Percentiles rank a stretch among this genome's conserved stretches.
These are phyloP conservation scores for Alliaria petiolata DNA, from an alignment of 345 rosid genomes.

Conservation along the genomic window DNA sequence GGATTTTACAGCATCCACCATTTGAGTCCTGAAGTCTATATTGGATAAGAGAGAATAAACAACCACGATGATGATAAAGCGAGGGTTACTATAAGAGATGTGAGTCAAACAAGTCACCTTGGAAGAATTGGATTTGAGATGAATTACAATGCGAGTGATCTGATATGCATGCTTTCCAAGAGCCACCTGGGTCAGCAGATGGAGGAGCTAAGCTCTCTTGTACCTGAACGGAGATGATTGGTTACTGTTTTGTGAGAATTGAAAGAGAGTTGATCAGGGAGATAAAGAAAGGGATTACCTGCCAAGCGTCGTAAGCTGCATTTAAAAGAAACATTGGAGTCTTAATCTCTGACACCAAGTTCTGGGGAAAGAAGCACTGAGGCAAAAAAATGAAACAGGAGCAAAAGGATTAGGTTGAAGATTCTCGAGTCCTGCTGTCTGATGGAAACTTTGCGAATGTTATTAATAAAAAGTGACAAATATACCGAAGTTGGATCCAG, in stretches of 20 bases:
- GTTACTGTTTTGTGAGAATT: background rate
- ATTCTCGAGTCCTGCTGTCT: background rate
- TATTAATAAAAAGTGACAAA: background rate
- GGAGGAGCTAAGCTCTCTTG: conserved; percentile 68
- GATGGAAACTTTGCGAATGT: background rate
- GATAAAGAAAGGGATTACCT: conserved; percentile 34
- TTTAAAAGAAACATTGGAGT: conserved; percentile 80
- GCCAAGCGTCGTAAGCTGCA: conserved; percentile 84
- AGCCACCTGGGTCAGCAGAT: conserved; percentile 65
- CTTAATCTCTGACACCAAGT: conserved; percentile 54
- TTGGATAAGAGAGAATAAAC: conserved; percentile 15
- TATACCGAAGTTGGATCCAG: conserved; percentile 79
- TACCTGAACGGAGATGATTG: conserved; percentile 37
- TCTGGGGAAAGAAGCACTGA: conserved; percentile 91
- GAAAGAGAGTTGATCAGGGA: background rate
- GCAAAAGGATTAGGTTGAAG: conserved; percentile 26
- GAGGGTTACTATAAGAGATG: background rate
- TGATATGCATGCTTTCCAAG: conserved; percentile 57
- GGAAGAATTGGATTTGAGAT: conserved; percentile 62
- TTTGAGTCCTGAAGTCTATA: conserved; percentile 76
- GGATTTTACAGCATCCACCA: conserved; percentile 47
- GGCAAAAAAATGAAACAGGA: background rate
- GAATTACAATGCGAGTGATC: conserved; percentile 58
- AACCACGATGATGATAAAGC: background rate
- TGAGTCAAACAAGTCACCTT: conserved; percentile 41